Percentiles rank a stretch among this genome's conserved stretches.
Evolutionary conservation across 2,329 filamentous ascomycete genomes (phyloP).

Genomic region (Hymenoscyphus repandus): DNA sequence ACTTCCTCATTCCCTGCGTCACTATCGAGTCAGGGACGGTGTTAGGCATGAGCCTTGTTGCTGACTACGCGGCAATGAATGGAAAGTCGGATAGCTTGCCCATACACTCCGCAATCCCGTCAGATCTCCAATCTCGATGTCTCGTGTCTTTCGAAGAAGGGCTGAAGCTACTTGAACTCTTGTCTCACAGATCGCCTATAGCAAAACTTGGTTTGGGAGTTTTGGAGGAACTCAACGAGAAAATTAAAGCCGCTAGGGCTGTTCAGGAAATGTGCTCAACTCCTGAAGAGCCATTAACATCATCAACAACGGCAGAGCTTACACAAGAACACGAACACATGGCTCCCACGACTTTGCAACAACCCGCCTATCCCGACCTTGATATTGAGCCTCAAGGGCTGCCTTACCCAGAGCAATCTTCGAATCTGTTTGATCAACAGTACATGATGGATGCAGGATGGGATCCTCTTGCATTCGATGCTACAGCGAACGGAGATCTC

Average conservation of each 20-base stretch:
- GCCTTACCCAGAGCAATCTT: neutral
- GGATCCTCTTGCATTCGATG: neutral
- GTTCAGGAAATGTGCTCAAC: no score
- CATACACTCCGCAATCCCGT: no score
- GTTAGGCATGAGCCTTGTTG: neutral
- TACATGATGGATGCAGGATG: neutral
- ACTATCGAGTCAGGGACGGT: neutral
- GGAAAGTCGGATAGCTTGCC: neutral
- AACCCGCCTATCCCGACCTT: neutral
- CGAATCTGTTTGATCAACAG: neutral
- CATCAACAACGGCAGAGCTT: no score
- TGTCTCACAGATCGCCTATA: neutral
- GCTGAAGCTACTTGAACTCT: neutral
- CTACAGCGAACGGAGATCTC: neutral
- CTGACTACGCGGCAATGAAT: neutral
- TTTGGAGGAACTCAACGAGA: neutral
- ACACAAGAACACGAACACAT: no score
- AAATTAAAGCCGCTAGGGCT: neutral
- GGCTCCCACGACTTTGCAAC: no score
- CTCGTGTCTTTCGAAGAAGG: neutral
- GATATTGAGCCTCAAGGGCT: neutral
- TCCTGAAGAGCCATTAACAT: no score
- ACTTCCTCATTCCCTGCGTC: neutral
- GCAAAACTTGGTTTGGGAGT: neutral
- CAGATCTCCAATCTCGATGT: neutral